A percentile compares a stretch with the other conserved stretches of the same genome.
These are phyloP conservation scores for Russula emetica DNA, from an alignment of 768 basidiomycete species.

Conservation along the genomic window DNA sequence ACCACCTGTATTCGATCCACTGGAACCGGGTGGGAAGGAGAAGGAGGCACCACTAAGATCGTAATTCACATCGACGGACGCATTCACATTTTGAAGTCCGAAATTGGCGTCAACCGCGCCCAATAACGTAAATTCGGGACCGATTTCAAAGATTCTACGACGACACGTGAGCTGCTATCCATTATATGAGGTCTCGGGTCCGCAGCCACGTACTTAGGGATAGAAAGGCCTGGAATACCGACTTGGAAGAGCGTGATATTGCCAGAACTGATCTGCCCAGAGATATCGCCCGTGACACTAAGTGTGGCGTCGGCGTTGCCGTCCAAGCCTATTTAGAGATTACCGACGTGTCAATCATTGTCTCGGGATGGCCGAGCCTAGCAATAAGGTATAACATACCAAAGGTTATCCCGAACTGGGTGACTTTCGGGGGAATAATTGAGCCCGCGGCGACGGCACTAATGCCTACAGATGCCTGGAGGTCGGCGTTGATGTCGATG, in stretches of 20 bases:
- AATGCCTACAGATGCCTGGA: not conserved
- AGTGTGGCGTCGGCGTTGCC: not conserved
- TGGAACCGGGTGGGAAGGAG: not conserved
- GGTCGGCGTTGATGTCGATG: constrained; percentile 3
- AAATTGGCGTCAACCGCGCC: not conserved
- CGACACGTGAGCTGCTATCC: not conserved
- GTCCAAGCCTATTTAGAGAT: not conserved
- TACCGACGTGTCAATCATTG: constrained; percentile 29
- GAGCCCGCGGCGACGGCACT: constrained; percentile 15
- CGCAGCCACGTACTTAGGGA: not conserved
- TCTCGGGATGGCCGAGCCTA: not conserved
- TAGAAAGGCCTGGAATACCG: not conserved
- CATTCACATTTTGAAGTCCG: not conserved
- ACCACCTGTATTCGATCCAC: not conserved
- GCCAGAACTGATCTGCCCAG: not conserved
- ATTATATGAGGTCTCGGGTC: not conserved
- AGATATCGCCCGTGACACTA: not conserved
- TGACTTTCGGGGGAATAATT: constrained; percentile 9
- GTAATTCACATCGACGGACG: not conserved
- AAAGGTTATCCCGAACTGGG: constrained; percentile 9
- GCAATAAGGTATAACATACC: constrained; percentile 1
- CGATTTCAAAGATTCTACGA: not conserved
- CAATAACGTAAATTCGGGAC: not conserved
- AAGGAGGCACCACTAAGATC: not conserved
- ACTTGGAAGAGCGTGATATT: not conserved